These are phyloP conservation scores for Corymbia citriodora DNA, from an alignment of 441 rosid species.

Conservation along the genomic window DNA sequence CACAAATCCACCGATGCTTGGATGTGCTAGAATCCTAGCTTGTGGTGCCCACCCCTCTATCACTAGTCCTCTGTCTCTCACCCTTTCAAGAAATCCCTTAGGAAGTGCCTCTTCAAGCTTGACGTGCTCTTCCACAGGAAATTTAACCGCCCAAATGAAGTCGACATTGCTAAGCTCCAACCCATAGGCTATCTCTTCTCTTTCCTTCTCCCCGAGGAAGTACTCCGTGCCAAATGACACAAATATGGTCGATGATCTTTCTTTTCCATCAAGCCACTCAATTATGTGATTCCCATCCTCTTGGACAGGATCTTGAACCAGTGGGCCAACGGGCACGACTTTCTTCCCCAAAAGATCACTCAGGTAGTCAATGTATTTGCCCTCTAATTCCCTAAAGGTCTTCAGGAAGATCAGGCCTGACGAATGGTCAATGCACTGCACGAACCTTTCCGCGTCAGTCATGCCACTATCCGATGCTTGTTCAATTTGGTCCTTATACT, in stretches of 20 bases:
- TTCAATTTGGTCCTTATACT: not conserved
- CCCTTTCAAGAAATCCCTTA: not conserved
- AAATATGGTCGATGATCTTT: not conserved
- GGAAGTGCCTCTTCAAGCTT: not conserved
- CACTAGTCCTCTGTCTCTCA: not conserved
- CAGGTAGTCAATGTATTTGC: not conserved
- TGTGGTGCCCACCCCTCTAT: constrained; percentile 7
- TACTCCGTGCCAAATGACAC: not conserved
- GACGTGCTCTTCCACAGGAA: not conserved
- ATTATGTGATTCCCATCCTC: not conserved
- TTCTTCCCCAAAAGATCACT: not conserved
- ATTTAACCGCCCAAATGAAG: not conserved
- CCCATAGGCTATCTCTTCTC: not conserved
- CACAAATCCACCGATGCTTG: constrained; percentile 2
- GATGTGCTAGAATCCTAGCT: not conserved
- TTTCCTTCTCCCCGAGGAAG: not conserved
- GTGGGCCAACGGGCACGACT: not conserved
- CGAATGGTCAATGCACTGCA: not conserved
- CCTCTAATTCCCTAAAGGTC: not conserved
- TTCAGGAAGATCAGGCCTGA: not conserved
- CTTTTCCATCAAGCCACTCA: not conserved
- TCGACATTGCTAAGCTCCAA: not conserved
- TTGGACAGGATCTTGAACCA: not conserved
- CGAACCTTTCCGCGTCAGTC: not conserved
- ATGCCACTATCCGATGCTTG: not conserved